phyloP scores from a whole-genome alignment of 2,329 filamentous ascomycete species.

The Verticillium isaacii region DNA sequence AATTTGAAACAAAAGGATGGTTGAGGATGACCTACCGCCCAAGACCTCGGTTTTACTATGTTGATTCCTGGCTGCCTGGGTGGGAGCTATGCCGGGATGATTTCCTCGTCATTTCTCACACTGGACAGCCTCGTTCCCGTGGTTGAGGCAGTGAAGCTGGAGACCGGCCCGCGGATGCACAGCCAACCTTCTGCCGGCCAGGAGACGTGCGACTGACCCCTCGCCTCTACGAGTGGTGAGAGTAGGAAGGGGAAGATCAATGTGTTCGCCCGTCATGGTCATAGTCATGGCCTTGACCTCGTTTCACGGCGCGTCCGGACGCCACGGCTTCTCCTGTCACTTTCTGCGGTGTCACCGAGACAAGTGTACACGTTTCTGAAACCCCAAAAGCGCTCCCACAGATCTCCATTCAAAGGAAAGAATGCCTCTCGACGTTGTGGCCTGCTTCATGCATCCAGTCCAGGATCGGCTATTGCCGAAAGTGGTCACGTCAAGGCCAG shows the following conservation, averaged over 20 bases:
- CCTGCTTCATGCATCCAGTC: background rate
- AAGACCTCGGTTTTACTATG: background rate
- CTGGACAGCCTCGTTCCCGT: background rate
- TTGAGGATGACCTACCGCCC: no score
- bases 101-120: background rate
- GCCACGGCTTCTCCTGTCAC: slow-evolving; percentile 23
- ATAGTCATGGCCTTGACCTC: background rate
- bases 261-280: background rate
- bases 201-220: slow-evolving; percentile 22
- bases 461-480: slow-evolving; percentile 2
- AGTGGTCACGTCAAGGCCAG: background rate
- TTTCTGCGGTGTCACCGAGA: slow-evolving; percentile 24
- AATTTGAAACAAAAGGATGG: no score
- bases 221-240: slow-evolving; percentile 21
- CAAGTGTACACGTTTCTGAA: slow-evolving; percentile 25
- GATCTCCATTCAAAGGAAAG: background rate
- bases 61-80: no score
- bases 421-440: slow-evolving; percentile 1
- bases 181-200: slow-evolving; percentile 19
- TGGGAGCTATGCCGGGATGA: background rate
- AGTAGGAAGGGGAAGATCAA: slow-evolving; percentile 12
- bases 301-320: slow-evolving; percentile 11
- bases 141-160: slow-evolving; percentile 16
- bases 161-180: slow-evolving; percentile 4
- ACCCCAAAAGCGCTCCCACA: slow-evolving; percentile 15